Conservation (phyloP, 345 rosid species). For the Rubroshorea leprosula region DNA sequence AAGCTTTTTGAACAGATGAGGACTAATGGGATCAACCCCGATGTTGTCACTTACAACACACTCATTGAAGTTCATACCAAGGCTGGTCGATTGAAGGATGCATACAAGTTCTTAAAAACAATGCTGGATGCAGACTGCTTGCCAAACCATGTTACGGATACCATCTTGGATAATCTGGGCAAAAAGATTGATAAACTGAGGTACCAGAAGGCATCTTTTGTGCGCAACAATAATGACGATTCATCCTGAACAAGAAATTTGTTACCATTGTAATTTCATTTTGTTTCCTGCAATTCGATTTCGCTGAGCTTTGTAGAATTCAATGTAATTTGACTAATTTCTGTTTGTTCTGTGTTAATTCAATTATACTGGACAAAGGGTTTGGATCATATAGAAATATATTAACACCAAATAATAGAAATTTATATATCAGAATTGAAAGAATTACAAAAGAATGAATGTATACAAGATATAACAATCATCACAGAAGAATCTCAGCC, state of each 20-base stretch:
- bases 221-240: conserved; percentile 23
- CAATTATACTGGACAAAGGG: too few relatives aligned
- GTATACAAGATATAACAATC: too few relatives aligned
- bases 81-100: conserved; percentile 70
- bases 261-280: background rate
- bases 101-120: conserved; percentile 58
- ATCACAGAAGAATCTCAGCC: background rate
- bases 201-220: conserved; percentile 58
- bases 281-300: background rate
- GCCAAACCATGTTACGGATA: conserved; percentile 81
- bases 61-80: conserved; percentile 84
- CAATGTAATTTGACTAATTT: too few relatives aligned
- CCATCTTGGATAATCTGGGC: conserved; percentile 70
- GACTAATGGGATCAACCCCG: conserved; percentile 60
- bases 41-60: conserved; percentile 77
- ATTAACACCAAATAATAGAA: too few relatives aligned
- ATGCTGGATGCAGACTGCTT: conserved; percentile 75
- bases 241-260: conserved; percentile 4
- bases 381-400: too few relatives aligned
- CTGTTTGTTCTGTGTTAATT: too few relatives aligned
- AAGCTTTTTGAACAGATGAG: conserved; percentile 75
- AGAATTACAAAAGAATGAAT: too few relatives aligned
- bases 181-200: conserved; percentile 70
- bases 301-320: too few relatives aligned
- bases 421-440: too few relatives aligned